phyloP scores from a whole-genome alignment of 257 asterid genomes.

The Solanum rostratum region DNA sequence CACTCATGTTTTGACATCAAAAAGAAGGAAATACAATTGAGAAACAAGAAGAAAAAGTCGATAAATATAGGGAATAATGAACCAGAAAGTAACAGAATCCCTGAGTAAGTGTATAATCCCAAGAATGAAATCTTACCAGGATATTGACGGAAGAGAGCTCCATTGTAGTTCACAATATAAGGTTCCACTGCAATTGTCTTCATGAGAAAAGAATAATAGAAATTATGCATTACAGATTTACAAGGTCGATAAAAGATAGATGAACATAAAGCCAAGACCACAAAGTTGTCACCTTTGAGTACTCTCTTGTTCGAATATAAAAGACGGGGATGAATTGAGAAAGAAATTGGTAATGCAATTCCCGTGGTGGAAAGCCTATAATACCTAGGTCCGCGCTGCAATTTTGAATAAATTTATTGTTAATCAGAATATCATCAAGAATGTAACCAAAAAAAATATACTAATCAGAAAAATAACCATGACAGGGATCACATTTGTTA shows the following conservation, averaged over 20 bases:
- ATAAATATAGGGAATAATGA: not conserved
- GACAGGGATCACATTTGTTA: conserved; percentile 12
- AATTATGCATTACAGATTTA: conserved; percentile 14
- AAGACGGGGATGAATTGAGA: conserved; percentile 75
- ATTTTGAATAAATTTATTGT: not conserved
- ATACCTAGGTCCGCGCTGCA: conserved; percentile 97
- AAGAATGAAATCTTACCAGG: conserved; percentile 44
- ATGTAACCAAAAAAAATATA: not conserved
- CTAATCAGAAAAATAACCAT: not conserved
- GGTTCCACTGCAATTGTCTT: conserved; percentile 99
- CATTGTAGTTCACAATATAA: conserved; percentile 72
- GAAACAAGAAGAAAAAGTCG: not conserved
- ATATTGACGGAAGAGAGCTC: conserved; percentile 88
- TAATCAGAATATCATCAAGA: not conserved
- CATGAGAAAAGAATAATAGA: conserved; percentile 10
- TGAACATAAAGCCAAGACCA: conserved; percentile 1
- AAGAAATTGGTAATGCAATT: conserved; percentile 75
- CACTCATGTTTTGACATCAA: not conserved
- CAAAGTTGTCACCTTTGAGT: conserved; percentile 61
- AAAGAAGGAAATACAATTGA: not conserved
- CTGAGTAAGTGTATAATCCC: not conserved
- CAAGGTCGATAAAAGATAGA: not conserved
- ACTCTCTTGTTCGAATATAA: conserved; percentile 85
- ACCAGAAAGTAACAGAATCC: not conserved
- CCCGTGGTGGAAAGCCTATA: conserved; percentile 79